Evolutionary conservation across 2,329 filamentous ascomycete genomes (phyloP), one percentile per base, ranked within the genome.

Genomic region (Cercospora berteroae): DNA sequence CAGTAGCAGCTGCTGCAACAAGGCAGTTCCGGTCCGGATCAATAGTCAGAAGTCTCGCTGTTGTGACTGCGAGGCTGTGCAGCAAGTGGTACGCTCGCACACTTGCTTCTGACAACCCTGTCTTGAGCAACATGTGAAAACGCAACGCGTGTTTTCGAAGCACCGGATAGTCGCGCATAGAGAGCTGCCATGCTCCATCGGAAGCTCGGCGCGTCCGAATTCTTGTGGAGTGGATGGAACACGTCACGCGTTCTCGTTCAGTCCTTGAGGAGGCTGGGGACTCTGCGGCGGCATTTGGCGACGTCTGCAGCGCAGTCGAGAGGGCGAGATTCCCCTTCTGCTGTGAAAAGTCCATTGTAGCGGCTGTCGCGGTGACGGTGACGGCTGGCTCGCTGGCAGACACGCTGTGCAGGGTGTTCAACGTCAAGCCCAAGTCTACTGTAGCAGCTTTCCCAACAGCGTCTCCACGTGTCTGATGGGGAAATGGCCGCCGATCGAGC

Each of bases 351-450:
- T 52, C 10, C 12, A 9, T 52, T 52, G 48, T 42, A 29, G 20
- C 36, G 33, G 36, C 33, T 50, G 25, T 61, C 18, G 58, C 58
- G 58, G 31, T 50, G 20, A 31, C 27, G 36, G 31, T n/a, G 16
- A 39, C 36, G 20, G 42, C 8, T 50, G 36, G 59, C 39, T 12
- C 27, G 59, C 39, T 50, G 59, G 36, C 59, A 61, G 25, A n/a
- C 39, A 18, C n/a, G n/a, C n/a, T n/a, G n/a, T n/a, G n/a, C 42
- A 52, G 36, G 59, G 20, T 42, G 42, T 61, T 44, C 59, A 61
- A 50, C 39, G 59, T 61, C 59, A n/a, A 50, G 18, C 20, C 59
- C 8, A 33, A 61, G 59, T 50, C 59, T 39, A n/a, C 36, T n/a
- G 36, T 6, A 31, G 13, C 23, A 50, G 27, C 23, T n/a, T 10